Evolutionary conservation across 805 yeast species (phyloP).

Genomic region (Groenewaldozyma salmanticensis): DNA sequence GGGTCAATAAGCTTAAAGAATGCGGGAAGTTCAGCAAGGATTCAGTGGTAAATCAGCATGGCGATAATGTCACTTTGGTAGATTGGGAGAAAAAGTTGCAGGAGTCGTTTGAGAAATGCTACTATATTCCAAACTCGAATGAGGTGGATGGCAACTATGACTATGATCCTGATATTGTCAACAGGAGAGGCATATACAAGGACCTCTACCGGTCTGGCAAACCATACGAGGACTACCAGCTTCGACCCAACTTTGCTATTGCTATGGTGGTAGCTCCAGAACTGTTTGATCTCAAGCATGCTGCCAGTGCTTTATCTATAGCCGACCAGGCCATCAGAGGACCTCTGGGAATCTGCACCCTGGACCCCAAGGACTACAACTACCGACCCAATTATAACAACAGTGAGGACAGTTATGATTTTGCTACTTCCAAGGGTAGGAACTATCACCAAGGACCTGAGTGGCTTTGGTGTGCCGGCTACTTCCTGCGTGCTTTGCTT

Average conservation of each 20-base stretch:
- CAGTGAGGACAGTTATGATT: slow-evolving; percentile 70
- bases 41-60: slow-evolving; percentile 50
- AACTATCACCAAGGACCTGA: slow-evolving; percentile 99
- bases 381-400: slow-evolving; percentile 85
- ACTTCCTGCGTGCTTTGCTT: slow-evolving; percentile 69
- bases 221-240: slow-evolving; percentile 86
- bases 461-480: slow-evolving; percentile 93
- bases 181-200: slow-evolving; percentile 90
- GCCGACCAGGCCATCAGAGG: slow-evolving; percentile 77
- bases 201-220: slow-evolving; percentile 76
- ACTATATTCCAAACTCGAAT: slow-evolving; percentile 61
- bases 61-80: slow-evolving; percentile 42
- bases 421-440: slow-evolving; percentile 89
- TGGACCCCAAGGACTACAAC: slow-evolving; percentile 88
- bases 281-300: slow-evolving; percentile 54
- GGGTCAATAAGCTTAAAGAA: slow-evolving; percentile 51
- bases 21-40: slow-evolving; percentile 48
- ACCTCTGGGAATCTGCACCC: slow-evolving; percentile 82
- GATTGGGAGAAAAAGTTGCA: slow-evolving; percentile 69
- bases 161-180: slow-evolving; percentile 54
- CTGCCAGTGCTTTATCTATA: slow-evolving; percentile 50
- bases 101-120: slow-evolving; percentile 68
- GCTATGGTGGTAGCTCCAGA: slow-evolving; percentile 96
- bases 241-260: slow-evolving; percentile 85
- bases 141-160: slow-evolving; percentile 51